These are phyloP conservation scores for Trypanosoma brucei DNA, from an alignment of 208 protist species.

Conservation along the genomic window DNA sequence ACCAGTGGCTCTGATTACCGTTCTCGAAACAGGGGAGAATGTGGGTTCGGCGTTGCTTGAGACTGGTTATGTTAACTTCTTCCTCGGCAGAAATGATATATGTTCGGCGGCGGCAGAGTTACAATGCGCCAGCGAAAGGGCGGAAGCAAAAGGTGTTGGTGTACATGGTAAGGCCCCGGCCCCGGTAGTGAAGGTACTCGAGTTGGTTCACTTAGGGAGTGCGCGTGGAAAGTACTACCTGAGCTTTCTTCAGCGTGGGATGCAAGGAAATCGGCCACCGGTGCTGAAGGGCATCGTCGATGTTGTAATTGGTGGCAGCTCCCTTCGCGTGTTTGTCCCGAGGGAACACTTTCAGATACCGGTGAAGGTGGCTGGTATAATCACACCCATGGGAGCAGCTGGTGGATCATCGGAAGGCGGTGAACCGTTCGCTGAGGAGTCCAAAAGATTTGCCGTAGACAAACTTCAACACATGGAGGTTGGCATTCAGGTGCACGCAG, in stretches of 20 bases:
- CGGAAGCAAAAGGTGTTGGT: constrained; percentile 40
- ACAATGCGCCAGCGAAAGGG: constrained; percentile 54
- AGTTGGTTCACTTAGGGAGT: constrained; percentile 80
- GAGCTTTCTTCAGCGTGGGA: constrained; percentile 84
- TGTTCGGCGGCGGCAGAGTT: constrained; percentile 58
- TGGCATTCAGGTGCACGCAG: constrained; percentile 80
- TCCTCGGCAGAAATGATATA: constrained; percentile 70
- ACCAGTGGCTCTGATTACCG: constrained; percentile 52
- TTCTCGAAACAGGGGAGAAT: constrained; percentile 57
- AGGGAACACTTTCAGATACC: constrained; percentile 87
- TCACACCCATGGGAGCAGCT: constrained; percentile 59
- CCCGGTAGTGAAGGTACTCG: constrained; percentile 60
- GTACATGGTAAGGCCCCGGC: constrained; percentile 35
- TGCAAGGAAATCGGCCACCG: constrained; percentile 78
- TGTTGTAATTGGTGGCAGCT: constrained; percentile 72
- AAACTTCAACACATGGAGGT: constrained; percentile 77
- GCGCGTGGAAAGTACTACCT: constrained; percentile 80
- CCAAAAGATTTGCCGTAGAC: constrained; percentile 62
- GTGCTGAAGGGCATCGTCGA: constrained; percentile 74
- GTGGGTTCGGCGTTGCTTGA: constrained; percentile 74
- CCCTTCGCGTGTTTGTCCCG: constrained; percentile 82
- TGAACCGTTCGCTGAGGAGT: constrained; percentile 72
- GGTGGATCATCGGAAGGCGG: constrained; percentile 21
- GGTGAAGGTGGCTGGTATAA: constrained; percentile 78
- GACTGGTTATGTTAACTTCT: constrained; percentile 74